Base-by-base conservation (phyloP, 768 basidiomycete species). In the Cubamyces sp. region DNA sequence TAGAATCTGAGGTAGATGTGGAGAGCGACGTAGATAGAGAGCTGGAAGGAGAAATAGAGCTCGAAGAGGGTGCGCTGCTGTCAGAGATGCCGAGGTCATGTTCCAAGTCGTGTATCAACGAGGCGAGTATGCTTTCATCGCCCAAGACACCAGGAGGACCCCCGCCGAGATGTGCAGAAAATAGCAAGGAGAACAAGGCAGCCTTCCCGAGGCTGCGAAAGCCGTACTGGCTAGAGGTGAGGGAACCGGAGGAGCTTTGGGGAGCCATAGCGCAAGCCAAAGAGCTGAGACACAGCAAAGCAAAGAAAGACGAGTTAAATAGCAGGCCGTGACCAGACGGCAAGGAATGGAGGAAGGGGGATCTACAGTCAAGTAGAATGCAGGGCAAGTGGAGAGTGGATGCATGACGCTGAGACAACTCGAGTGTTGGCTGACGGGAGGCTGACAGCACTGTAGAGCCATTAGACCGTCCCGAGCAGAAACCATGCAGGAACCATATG, bases 311-410 rank as follows among this genome's bases (percentile, higher is more conserved):
- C 4, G 39, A 34, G 40, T 30, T 21, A 42, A 42, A 47, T 19
- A 28, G 26, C 30, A 30, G 42, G 54, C 61, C 57, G 54, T 62
- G 18, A 3, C 61, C 54, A 62, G 61, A 62, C 54, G 56, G 61
- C 54, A 30, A 18, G 8, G 18, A 7, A 37, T 26, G 21, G 11
- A 43, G 28, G 7, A 43, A 25, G 28, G 23, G 30, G 9, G 23
- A 19, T 16, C 19, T 16, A 21, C 19, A 53, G 21, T 9, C 43
- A 14, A 45, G 14, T 19, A n/a, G 12, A 30, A 26, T 42, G n/a
- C 18, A 43, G 25, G 50, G 43, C 28, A 28, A 16, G 30, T 34
- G 19, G 45, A 2, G 18, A 11, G 19, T 12, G 12, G 45, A 23
- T 23, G 4, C 19, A 23, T 23, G 12, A 43, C n/a, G 18, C 3